These are phyloP conservation scores for Sambucus nigra DNA, from an alignment of 129 eudicot genomes.

Conservation along the genomic window DNA sequence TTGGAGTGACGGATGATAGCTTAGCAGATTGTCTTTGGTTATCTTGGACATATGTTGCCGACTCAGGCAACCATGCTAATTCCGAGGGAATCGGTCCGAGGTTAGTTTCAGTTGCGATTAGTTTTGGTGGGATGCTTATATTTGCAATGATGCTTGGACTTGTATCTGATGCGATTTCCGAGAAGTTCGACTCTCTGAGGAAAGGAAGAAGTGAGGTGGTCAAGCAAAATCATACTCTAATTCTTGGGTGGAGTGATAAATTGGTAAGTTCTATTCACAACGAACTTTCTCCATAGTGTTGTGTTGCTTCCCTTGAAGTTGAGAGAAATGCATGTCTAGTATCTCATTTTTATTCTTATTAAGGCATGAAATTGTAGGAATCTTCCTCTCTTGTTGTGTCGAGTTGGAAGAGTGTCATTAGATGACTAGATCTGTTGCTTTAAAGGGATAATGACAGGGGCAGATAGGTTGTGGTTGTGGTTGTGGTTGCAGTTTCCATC, in stretches of 20 bases:
- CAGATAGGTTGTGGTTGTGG: no score
- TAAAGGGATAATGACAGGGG: no score
- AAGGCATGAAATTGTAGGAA: neutral
- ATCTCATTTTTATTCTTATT: neutral
- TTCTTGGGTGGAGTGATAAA: slow-evolving; percentile 91
- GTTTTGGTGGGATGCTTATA: slow-evolving; percentile 92
- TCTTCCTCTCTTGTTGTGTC: neutral
- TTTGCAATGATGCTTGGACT: slow-evolving; percentile 99
- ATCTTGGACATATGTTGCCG: slow-evolving; percentile 80
- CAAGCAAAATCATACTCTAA: slow-evolving; percentile 69
- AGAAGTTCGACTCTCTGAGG: slow-evolving; percentile 83
- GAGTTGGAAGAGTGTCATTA: no score
- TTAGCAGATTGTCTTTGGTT: slow-evolving; percentile 80
- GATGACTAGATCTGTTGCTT: no score
- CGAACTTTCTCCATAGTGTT: neutral
- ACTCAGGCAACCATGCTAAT: slow-evolving; percentile 71
- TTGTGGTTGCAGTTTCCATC: no score
- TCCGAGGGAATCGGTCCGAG: slow-evolving; percentile 71
- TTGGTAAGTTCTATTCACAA: slow-evolving; percentile 33
- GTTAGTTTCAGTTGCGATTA: slow-evolving; percentile 66
- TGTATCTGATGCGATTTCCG: slow-evolving; percentile 87
- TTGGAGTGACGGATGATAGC: slow-evolving; percentile 72
- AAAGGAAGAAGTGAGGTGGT: slow-evolving; percentile 91
- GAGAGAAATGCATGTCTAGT: neutral
- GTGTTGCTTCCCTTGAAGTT: no score